Evolutionary conservation across 345 rosid species (phyloP).

Genomic region (Brassica carinata): DNA sequence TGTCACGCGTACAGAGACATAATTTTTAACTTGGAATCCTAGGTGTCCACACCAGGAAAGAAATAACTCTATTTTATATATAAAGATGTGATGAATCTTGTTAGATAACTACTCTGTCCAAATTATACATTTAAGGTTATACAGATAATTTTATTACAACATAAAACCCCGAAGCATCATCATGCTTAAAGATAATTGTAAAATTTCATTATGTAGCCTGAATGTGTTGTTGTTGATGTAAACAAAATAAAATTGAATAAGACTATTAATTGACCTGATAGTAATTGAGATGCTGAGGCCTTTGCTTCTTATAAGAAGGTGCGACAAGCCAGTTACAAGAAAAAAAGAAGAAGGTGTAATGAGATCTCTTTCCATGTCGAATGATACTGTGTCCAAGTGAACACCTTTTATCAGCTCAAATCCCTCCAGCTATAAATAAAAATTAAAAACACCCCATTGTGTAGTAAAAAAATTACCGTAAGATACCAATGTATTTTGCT

Average conservation of each 20-base stretch:
- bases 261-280: constrained; percentile 58
- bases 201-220: background rate
- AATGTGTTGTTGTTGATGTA: background rate
- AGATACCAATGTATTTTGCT: too few relatives aligned
- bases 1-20: too few relatives aligned
- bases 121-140: too few relatives aligned
- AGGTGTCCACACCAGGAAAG: too few relatives aligned
- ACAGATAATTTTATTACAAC: too few relatives aligned
- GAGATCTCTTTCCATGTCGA: constrained; percentile 84
- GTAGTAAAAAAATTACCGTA: background rate
- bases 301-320: constrained; percentile 91
- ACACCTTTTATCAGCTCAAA: constrained; percentile 79
- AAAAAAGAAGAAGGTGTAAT: constrained; percentile 56
- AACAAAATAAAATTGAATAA: background rate
- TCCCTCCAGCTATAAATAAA: constrained; percentile 66
- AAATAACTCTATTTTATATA: too few relatives aligned
- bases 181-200: background rate
- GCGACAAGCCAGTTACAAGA: constrained; percentile 51
- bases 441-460: background rate
- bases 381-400: constrained; percentile 81
- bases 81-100: background rate
- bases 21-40: too few relatives aligned
- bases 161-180: background rate
- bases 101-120: background rate
- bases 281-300: constrained; percentile 81